Conservation (phyloP, 1,139 yeast genomes). For the Pichia sp. region DNA sequence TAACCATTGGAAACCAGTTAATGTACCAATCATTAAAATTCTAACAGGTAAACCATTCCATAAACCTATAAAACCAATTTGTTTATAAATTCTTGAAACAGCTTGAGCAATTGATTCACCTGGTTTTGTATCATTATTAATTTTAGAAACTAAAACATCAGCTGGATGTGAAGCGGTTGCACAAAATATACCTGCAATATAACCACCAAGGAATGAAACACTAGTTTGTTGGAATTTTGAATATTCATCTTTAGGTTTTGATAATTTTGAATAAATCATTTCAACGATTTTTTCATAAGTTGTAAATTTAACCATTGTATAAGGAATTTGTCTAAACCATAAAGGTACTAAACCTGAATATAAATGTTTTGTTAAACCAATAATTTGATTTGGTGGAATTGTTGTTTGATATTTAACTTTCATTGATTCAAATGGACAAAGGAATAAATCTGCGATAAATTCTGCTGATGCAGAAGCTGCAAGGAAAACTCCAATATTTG, state of each 20-base stretch:
- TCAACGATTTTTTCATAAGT: constrained; percentile 87
- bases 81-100: constrained; percentile 61
- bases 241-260: constrained; percentile 49
- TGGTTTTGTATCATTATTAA: constrained; percentile 66
- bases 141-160: constrained; percentile 92
- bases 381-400: constrained; percentile 52
- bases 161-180: constrained; percentile 96
- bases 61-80: constrained; percentile 82
- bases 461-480: constrained; percentile 92
- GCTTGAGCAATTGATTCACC: constrained; percentile 66
- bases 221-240: constrained; percentile 73
- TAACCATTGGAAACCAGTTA: constrained; percentile 96
- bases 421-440: constrained; percentile 92
- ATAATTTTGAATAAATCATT: constrained; percentile 47
- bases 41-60: constrained; percentile 96
- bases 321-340: constrained; percentile 94
- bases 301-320: constrained; percentile 94
- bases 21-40: constrained; percentile 93
- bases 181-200: constrained; percentile 93
- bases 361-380: constrained; percentile 42
- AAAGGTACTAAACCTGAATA: constrained; percentile 86
- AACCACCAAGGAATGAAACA: constrained; percentile 89
- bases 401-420: constrained; percentile 92
- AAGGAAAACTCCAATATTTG: constrained; percentile 67
- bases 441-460: constrained; percentile 77